These are phyloP conservation scores for Biscogniauxia sp. DNA, from an alignment of 2,329 filamentous ascomycete species.

Conservation along the genomic window DNA sequence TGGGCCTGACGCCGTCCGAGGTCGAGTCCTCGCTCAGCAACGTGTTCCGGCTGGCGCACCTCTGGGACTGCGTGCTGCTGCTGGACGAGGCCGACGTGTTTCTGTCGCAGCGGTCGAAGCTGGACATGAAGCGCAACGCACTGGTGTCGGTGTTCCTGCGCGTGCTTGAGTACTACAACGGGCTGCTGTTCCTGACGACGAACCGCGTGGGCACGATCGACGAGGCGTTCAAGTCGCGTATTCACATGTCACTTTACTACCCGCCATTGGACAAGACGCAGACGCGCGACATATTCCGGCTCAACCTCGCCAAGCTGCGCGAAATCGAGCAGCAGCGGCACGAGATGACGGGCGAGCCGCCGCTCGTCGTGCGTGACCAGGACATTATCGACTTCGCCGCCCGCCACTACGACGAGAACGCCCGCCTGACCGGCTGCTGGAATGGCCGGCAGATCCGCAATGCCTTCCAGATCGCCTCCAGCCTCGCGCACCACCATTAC, in stretches of 20 bases:
- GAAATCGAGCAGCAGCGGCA: conserved; percentile 36
- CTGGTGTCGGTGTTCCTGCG: conserved; percentile 39
- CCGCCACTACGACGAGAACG: conserved; percentile 33
- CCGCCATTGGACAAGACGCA: conserved; percentile 38
- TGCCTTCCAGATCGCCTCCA: conserved; percentile 35
- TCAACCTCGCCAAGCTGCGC: conserved; percentile 39
- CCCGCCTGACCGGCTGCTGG: conserved; percentile 31
- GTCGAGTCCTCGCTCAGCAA: conserved; percentile 41
- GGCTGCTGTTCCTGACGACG: conserved; percentile 43
- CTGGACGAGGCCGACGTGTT: conserved; percentile 32
- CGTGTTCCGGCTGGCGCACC: conserved; percentile 41
- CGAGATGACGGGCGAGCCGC: conserved; percentile 35
- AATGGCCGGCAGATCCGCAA: conserved; percentile 36
- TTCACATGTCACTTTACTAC: conserved; percentile 38
- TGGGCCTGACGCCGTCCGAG: conserved; percentile 40
- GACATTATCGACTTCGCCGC: conserved; percentile 38
- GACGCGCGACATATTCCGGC: conserved; percentile 40
- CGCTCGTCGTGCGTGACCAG: conserved; percentile 33
- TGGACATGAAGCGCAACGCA: conserved; percentile 35
- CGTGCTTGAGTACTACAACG: conserved; percentile 40
- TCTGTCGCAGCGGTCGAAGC: conserved; percentile 28
- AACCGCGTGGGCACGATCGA: conserved; percentile 44
- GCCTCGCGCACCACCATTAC: conserved; percentile 38
- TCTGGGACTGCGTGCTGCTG: conserved; percentile 32
- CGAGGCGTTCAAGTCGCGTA: conserved; percentile 42